phyloP scores from a whole-genome alignment of 768 basidiomycete species.

The Mycena rebaudengoi region DNA sequence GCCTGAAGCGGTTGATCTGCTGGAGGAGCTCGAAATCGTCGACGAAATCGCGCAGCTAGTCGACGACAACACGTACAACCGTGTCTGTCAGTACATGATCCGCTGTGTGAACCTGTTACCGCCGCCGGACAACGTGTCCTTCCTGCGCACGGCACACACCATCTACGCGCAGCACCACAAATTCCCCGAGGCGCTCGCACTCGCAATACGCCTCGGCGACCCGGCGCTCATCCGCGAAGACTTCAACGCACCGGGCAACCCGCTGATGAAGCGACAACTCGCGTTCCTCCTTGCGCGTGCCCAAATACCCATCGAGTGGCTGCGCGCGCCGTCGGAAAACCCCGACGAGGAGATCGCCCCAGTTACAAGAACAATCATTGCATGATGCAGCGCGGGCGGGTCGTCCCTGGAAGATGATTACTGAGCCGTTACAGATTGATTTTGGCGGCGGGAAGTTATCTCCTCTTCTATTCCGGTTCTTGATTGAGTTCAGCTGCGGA shows the following conservation, averaged over 20 bases:
- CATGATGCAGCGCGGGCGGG: no score
- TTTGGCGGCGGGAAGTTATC: no score
- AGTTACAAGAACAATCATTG: no score
- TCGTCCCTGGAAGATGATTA: no score
- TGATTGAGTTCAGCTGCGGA: no score
- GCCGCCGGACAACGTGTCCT: slow-evolving; percentile 93
- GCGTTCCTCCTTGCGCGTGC: slow-evolving; percentile 93
- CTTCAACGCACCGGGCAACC: slow-evolving; percentile 89
- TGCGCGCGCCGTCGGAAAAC: slow-evolving; percentile 65
- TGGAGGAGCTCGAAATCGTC: slow-evolving; percentile 92
- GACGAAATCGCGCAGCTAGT: slow-evolving; percentile 79
- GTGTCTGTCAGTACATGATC: slow-evolving; percentile 97
- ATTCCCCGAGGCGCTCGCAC: slow-evolving; percentile 88
- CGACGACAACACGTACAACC: slow-evolving; percentile 84
- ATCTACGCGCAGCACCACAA: slow-evolving; percentile 89
- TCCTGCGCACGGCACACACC: no score
- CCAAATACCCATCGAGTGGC: slow-evolving; percentile 89
- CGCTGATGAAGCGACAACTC: slow-evolving; percentile 93
- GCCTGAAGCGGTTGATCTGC: slow-evolving; percentile 94
- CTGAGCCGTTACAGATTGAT: no score
- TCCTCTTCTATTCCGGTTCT: no score
- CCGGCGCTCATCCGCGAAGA: slow-evolving; percentile 82
- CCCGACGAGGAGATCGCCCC: slow-evolving; percentile 62
- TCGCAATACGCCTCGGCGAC: slow-evolving; percentile 87
- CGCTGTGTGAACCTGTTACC: slow-evolving; percentile 89